phyloP scores from a whole-genome alignment of 78 protist genomes.

The Anaeramoeba flamelloides region DNA sequence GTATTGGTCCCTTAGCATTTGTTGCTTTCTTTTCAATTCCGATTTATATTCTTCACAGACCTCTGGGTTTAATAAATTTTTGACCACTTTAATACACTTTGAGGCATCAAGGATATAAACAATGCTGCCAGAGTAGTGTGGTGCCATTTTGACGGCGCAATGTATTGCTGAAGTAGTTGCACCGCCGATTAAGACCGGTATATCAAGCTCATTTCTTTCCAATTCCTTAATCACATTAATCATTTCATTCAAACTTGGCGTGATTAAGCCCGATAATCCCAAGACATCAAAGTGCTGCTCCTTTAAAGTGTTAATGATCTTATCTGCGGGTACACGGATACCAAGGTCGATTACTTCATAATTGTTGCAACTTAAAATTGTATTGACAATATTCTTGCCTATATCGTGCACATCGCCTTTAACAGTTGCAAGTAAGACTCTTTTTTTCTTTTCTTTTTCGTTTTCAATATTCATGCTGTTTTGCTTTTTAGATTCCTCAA shows the following conservation, averaged over 20 bases:
- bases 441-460: conserved; percentile 16
- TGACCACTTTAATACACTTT: conserved; percentile 36
- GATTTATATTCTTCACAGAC: too few species aligned
- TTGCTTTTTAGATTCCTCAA: too few species aligned
- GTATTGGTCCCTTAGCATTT: too few species aligned
- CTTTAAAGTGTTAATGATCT: conserved; percentile 51
- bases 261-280: conserved; percentile 93
- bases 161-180: conserved; percentile 92
- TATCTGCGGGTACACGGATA: conserved; percentile 68
- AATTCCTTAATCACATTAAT: conserved; percentile 75
- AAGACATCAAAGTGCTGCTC: conserved; percentile 64
- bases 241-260: conserved; percentile 97
- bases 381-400: conserved; percentile 95
- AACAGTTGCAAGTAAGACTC: conserved; percentile 83
- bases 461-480: conserved; percentile 41
- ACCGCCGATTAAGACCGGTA: conserved; percentile 83
- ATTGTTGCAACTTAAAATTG: conserved; percentile 92
- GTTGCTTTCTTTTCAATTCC: too few species aligned
- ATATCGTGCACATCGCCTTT: conserved; percentile 99
- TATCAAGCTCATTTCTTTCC: conserved; percentile 34
- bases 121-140: conserved; percentile 50
- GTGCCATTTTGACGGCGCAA: conserved; percentile 89
- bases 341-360: conserved; percentile 74
- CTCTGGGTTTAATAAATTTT: not conserved
- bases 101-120: conserved; percentile 88